phyloP scores from a whole-genome alignment of 2,329 filamentous ascomycete genomes.

The Ceratocystis papillata region DNA sequence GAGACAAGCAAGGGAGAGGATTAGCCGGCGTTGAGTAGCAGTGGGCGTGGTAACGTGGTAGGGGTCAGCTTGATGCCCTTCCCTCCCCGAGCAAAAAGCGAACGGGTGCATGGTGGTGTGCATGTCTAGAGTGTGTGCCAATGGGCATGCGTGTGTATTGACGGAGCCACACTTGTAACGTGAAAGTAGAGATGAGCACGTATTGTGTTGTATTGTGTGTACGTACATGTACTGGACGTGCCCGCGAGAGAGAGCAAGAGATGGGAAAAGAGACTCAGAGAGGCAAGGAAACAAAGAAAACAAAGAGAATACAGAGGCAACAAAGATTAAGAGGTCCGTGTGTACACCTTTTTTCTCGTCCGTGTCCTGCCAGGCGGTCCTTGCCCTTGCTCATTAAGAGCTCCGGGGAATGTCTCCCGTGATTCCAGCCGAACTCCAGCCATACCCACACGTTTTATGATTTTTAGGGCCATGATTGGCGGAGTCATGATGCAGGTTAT shows the following conservation, averaged over 20 bases:
- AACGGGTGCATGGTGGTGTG: slow-evolving; percentile 3
- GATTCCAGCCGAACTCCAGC: neutral
- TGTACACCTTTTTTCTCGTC: neutral
- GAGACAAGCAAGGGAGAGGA: too few species aligned
- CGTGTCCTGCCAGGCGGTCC: neutral
- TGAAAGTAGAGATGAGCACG: neutral
- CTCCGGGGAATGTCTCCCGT: neutral
- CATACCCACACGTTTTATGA: slow-evolving; percentile 6
- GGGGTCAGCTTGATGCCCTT: neutral
- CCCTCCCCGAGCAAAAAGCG: neutral
- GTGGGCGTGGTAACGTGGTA: neutral
- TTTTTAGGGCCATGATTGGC: neutral
- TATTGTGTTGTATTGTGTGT: neutral
- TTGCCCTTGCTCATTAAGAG: neutral
- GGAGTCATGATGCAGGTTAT: slow-evolving; percentile 1
- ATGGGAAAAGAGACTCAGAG: too few species aligned
- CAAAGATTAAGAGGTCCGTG: slow-evolving; percentile 4
- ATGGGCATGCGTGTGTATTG: neutral
- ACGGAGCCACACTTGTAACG: neutral
- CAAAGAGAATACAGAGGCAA: neutral
- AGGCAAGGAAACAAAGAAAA: neutral
- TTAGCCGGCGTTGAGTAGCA: neutral
- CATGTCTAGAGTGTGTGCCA: neutral
- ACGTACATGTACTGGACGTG: neutral
- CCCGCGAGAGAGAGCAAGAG: too few species aligned